phyloP scores from a whole-genome alignment of 345 rosid species.

The Populus euphratica region DNA sequence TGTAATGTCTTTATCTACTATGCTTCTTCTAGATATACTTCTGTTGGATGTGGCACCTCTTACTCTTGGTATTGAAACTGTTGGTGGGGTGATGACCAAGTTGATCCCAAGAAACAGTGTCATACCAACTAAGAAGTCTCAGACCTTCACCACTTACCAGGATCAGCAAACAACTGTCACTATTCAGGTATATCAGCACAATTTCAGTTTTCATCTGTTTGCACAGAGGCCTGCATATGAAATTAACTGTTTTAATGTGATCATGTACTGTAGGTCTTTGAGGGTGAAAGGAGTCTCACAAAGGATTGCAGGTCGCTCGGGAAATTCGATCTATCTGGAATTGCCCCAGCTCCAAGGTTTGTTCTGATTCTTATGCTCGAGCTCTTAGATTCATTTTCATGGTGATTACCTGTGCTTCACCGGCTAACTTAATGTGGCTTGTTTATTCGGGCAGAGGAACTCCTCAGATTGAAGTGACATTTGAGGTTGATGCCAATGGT shows the following conservation, averaged over 20 bases:
- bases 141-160: constrained; percentile 34
- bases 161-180: constrained; percentile 33
- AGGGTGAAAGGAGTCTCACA: constrained; percentile 29
- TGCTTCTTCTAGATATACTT: constrained; percentile 18
- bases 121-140: constrained; percentile 33
- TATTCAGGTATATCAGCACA: constrained; percentile 12
- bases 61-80: constrained; percentile 32
- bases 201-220: not conserved
- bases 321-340: constrained; percentile 21
- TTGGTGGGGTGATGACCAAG: constrained; percentile 28
- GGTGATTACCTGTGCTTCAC: not conserved
- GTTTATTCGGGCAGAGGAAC: constrained; percentile 12
- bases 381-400: not conserved
- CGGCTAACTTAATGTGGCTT: not conserved
- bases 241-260: not conserved
- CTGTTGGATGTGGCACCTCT: constrained; percentile 27
- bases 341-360: constrained; percentile 27
- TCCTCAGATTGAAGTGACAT: constrained; percentile 27
- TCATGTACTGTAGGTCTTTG: constrained; percentile 10
- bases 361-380: not conserved
- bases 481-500: constrained; percentile 25
- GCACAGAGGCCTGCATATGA: not conserved
- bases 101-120: constrained; percentile 27
- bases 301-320: constrained; percentile 32
- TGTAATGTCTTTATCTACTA: too few relatives aligned